A percentile compares a stretch with the other conserved stretches of the same genome.
Evolutionary conservation across 1,284 basidiomycete genomes (phyloP).

Genomic region (Quambalaria eucalypti): DNA sequence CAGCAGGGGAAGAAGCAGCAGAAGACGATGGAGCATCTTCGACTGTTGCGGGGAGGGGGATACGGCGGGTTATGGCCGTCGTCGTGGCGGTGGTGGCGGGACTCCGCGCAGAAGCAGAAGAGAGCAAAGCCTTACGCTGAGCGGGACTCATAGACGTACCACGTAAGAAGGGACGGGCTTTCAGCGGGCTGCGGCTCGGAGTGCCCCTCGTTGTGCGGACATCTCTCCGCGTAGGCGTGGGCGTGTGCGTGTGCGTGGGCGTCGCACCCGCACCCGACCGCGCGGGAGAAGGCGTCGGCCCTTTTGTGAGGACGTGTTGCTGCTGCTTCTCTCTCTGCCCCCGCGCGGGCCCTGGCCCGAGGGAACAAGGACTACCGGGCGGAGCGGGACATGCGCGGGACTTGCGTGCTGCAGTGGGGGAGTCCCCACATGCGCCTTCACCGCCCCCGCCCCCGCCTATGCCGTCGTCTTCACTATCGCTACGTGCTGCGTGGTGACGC

Average conservation of each 20-base stretch:
- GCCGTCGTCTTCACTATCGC: too few species aligned
- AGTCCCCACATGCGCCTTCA: too few species aligned
- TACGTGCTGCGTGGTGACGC: too few species aligned
- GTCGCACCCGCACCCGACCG: too few species aligned
- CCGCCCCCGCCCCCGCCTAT: too few species aligned
- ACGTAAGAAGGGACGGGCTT: background rate
- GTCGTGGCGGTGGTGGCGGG: background rate
- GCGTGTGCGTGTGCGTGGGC: background rate
- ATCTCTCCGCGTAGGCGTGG: background rate
- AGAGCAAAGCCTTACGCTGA: background rate
- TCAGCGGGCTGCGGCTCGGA: background rate
- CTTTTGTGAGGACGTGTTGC: too few species aligned
- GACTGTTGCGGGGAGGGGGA: slow-evolving; percentile 38
- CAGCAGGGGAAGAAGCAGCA: slow-evolving; percentile 15
- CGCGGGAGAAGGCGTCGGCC: too few species aligned
- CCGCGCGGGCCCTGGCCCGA: too few species aligned
- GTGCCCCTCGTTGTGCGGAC: background rate
- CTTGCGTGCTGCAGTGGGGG: too few species aligned
- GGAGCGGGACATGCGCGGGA: too few species aligned
- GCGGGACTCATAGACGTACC: background rate
- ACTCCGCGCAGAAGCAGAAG: background rate
- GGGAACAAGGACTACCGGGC: too few species aligned
- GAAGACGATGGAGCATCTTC: slow-evolving; percentile 36
- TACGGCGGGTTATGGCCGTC: slow-evolving; percentile 1
- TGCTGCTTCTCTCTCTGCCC: too few species aligned